Evolutionary conservation across 1,139 yeast genomes (phyloP), one percentile per base, ranked within the genome.

Genomic region (Debaryomyces robertsiae): DNA sequence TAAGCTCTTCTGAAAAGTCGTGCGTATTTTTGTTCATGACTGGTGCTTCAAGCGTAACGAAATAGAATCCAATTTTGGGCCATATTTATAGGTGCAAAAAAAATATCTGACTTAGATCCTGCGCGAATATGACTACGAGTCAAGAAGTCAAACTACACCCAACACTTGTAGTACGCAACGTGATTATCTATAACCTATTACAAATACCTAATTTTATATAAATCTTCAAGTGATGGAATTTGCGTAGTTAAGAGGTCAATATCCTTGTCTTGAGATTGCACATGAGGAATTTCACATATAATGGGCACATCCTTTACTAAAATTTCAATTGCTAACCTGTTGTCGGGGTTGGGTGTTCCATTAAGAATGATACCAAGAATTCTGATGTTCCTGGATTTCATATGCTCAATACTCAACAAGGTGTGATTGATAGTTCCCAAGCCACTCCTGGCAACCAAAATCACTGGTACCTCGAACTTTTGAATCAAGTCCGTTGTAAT

Each of bases 351-450:
- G 2, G 43, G 16, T 14, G 42, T 41, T 3, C 66, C 67, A 40
- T 59, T 61, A 17, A 61, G 30, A 27, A 61, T 45, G 18, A 55
- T 52, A 14, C 63, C 64, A 7, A 57, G 27, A 4, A 58, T 32
- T 19, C 43, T 31, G 6, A 58, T 45, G 1, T 50, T 49, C 16
- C 47, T 47, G 3, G 35, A 30, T 23, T 41, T 44, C 24, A 62
- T 45, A 36, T 55, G 54, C 19, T 60, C 58, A 17, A 57, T 32
- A 7, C 63, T 58, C 36, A 62, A 42, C 30, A 62, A 41, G 0
- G 65, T 59, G 38, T 62, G 65, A 41, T 62, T 62, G 28, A 62
- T 36, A 1, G 66, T 61, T 4, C 67, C 67, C 10, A 61, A 46
- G 1, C 53, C 58, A 16, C 63, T 55, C 38, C 61, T 47, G 2